Conservation (phyloP, 139 green algal species). For the Chlamydomonas eustigma region DNA sequence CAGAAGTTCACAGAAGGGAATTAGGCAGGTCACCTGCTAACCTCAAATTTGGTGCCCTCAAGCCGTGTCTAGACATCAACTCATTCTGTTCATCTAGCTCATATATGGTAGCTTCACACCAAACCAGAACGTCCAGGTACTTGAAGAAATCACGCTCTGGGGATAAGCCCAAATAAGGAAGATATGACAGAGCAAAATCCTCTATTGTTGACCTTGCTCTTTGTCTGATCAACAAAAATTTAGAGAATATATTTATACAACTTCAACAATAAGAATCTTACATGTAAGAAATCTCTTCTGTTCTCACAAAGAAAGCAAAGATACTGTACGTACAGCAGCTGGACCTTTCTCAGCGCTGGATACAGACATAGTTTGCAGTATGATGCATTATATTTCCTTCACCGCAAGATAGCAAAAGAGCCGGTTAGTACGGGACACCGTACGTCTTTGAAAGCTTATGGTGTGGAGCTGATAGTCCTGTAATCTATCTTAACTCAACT, state of each 20-base stretch:
- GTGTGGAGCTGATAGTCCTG: too few relatives aligned
- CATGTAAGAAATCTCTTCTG: too few relatives aligned
- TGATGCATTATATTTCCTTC: too few relatives aligned
- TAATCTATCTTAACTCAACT: too few relatives aligned
- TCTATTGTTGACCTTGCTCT: constrained; percentile 60
- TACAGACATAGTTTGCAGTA: background rate
- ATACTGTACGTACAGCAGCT: background rate
- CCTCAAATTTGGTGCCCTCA: background rate
- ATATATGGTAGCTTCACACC: constrained; percentile 68
- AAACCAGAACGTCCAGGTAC: constrained; percentile 63
- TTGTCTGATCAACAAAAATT: constrained; percentile 43
- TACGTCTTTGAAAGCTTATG: too few relatives aligned
- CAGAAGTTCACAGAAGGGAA: too few relatives aligned
- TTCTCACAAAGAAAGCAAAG: background rate
- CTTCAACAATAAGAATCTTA: too few relatives aligned
- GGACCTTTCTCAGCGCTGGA: background rate
- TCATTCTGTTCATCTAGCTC: constrained; percentile 72
- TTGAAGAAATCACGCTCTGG: constrained; percentile 46
- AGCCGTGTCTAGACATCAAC: constrained; percentile 16
- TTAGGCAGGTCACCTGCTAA: constrained; percentile 13
- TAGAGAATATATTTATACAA: too few relatives aligned
- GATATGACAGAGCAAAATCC: constrained; percentile 69
- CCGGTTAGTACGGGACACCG: too few relatives aligned
- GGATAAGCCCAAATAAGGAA: constrained; percentile 52
- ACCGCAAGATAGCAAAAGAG: too few relatives aligned